A percentile compares a stretch with the other conserved stretches of the same genome.
phyloP scores from a whole-genome alignment of 2,329 filamentous ascomycete species.

The Penicillium glabrum region DNA sequence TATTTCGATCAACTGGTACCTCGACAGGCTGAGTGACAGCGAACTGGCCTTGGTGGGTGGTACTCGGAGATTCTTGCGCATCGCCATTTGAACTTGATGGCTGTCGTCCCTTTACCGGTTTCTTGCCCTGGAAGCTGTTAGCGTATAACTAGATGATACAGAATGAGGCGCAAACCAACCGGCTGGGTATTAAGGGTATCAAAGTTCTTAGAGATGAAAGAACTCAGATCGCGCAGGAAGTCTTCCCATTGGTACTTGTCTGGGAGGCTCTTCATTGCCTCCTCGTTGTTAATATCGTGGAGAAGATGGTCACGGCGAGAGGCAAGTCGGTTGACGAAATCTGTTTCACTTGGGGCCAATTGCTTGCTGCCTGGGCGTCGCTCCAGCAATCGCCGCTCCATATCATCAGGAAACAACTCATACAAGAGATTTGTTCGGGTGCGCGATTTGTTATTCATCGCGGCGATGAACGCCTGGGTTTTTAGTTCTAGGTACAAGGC shows the following conservation, averaged over 20 bases:
- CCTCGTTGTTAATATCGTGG: slow-evolving; percentile 53
- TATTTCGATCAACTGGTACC: slow-evolving; percentile 40
- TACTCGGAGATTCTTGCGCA: slow-evolving; percentile 34
- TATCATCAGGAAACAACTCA: slow-evolving; percentile 59
- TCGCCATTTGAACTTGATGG: slow-evolving; percentile 39
- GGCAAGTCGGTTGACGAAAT: slow-evolving; percentile 57
- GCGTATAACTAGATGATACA: slow-evolving; percentile 2
- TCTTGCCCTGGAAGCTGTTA: slow-evolving; percentile 37
- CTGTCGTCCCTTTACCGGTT: slow-evolving; percentile 38
- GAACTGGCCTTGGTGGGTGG: slow-evolving; percentile 45
- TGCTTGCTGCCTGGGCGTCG: slow-evolving; percentile 56
- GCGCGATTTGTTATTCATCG: slow-evolving; percentile 57
- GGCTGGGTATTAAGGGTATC: slow-evolving; percentile 52
- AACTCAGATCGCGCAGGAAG: slow-evolving; percentile 59
- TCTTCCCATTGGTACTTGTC: slow-evolving; percentile 65
- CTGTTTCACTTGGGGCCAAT: slow-evolving; percentile 58
- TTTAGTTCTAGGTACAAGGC: slow-evolving; percentile 64
- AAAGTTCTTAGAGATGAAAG: slow-evolving; percentile 59
- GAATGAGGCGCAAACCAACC: slow-evolving; percentile 29
- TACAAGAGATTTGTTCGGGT: slow-evolving; percentile 58
- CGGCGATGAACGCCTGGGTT: slow-evolving; percentile 66
- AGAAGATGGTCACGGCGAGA: slow-evolving; percentile 59
- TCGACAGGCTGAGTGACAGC: slow-evolving; percentile 40
- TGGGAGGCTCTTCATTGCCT: slow-evolving; percentile 51
- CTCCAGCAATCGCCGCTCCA: slow-evolving; percentile 54